Conservation (phyloP, 768 basidiomycete species). For the Pleurotus citrinopileatus region DNA sequence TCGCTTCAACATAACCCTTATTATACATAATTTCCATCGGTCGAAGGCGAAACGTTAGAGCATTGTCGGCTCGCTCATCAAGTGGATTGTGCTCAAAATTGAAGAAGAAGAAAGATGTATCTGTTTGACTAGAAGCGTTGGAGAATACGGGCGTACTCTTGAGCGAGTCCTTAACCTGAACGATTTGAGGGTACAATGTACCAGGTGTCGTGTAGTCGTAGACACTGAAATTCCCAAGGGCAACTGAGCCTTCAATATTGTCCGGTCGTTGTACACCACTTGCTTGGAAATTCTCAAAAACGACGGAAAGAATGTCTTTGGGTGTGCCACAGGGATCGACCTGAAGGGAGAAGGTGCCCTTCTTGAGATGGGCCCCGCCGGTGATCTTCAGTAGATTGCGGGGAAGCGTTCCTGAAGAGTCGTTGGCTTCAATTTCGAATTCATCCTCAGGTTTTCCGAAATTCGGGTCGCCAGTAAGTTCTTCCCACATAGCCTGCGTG, state of each 20-base stretch:
- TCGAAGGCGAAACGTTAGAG: constrained; percentile 84
- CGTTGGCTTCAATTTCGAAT: constrained; percentile 79
- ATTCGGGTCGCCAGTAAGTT: constrained; percentile 46
- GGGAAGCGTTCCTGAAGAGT: constrained; percentile 66
- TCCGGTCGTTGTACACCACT: constrained; percentile 82
- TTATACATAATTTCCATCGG: constrained; percentile 98
- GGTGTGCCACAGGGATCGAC: constrained; percentile 62
- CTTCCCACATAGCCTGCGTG: constrained; percentile 15
- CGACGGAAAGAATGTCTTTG: constrained; percentile 77
- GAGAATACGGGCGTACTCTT: too few species aligned
- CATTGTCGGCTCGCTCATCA: constrained; percentile 88
- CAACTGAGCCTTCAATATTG: constrained; percentile 81
- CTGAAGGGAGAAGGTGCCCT: constrained; percentile 84
- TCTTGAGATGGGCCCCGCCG: constrained; percentile 74
- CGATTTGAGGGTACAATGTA: constrained; percentile 87
- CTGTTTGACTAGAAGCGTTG: constrained; percentile 13
- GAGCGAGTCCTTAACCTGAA: constrained; percentile 68
- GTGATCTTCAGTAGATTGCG: constrained; percentile 79
- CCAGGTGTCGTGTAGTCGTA: constrained; percentile 86
- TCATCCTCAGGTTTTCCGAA: constrained; percentile 79
- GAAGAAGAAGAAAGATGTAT: constrained; percentile 79
- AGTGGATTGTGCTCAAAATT: constrained; percentile 92
- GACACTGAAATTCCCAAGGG: constrained; percentile 82
- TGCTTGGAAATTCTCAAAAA: constrained; percentile 86
- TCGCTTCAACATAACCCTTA: constrained; percentile 87